These are phyloP conservation scores for Talaromyces sp. DNA, from an alignment of 2,329 filamentous ascomycete species.

Conservation along the genomic window DNA sequence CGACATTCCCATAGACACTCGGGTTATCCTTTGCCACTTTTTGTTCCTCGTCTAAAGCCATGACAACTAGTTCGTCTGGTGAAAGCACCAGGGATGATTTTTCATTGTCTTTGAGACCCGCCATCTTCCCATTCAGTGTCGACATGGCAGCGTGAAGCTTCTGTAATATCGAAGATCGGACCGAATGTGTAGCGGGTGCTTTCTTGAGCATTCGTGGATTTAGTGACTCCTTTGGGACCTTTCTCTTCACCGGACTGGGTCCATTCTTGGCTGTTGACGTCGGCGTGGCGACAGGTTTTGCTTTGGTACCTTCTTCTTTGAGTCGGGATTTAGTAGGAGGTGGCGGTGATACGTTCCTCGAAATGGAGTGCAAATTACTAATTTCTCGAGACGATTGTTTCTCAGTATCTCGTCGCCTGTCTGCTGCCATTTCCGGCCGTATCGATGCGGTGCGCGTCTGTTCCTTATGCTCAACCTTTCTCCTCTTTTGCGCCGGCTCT, in stretches of 20 bases:
- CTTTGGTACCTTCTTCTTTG: not conserved
- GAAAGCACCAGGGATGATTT: constrained; percentile 35
- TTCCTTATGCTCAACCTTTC: constrained; percentile 15
- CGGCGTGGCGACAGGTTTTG: not conserved
- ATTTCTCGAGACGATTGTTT: constrained; percentile 13
- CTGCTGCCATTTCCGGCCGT: constrained; percentile 1
- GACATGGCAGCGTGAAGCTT: constrained; percentile 43
- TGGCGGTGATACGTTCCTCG: constrained; percentile 24
- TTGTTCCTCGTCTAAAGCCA: constrained; percentile 66
- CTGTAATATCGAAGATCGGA: constrained; percentile 38
- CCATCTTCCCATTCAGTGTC: constrained; percentile 34
- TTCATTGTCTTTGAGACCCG: constrained; percentile 19
- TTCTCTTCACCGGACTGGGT: constrained; percentile 21
- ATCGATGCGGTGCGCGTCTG: not conserved
- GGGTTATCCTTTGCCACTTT: constrained; percentile 62
- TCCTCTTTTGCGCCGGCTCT: constrained; percentile 28
- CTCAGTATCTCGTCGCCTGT: constrained; percentile 9
- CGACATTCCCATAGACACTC: constrained; percentile 72
- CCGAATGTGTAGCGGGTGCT: constrained; percentile 39
- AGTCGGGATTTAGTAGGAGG: constrained; percentile 18
- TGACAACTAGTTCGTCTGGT: constrained; percentile 40
- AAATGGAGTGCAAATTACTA: constrained; percentile 19
- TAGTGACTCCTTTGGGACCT: constrained; percentile 36
- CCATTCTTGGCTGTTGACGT: not conserved
- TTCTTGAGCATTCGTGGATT: constrained; percentile 43